These are phyloP conservation scores for Margaritispora aquatica DNA, from an alignment of 495 filamentous ascomycete species.

Conservation along the genomic window DNA sequence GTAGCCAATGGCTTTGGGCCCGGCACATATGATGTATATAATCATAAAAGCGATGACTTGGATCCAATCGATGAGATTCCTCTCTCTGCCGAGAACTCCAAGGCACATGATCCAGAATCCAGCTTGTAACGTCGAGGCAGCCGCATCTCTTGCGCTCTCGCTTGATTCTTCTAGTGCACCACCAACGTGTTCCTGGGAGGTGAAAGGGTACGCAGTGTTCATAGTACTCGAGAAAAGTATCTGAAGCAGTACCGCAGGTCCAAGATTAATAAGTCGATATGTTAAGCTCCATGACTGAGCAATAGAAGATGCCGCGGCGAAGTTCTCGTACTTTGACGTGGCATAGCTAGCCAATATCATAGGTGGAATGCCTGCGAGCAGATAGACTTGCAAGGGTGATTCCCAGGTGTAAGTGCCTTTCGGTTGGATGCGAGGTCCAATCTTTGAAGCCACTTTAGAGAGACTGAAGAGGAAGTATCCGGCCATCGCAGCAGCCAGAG, in stretches of 20 bases:
- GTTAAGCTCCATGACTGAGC: conserved; percentile 8
- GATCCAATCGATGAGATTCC: conserved; percentile 15
- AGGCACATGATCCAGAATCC: conserved; percentile 13
- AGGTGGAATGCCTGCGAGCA: conserved; percentile 12
- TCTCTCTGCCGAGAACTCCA: conserved; percentile 8
- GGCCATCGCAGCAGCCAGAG: conserved; percentile 2
- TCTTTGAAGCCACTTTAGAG: conserved; percentile 11
- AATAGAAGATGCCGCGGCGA: conserved; percentile 2
- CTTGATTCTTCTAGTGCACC: conserved; percentile 16
- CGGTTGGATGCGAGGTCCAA: conserved; percentile 14
- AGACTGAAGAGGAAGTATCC: conserved; percentile 8
- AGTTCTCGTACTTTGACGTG: conserved; percentile 13
- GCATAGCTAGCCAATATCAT: conserved; percentile 13
- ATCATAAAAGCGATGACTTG: conserved; percentile 13
- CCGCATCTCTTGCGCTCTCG: not conserved
- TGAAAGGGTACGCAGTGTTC: conserved; percentile 13
- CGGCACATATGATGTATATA: conserved; percentile 15
- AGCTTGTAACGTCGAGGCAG: conserved; percentile 14
- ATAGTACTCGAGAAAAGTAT: conserved; percentile 9
- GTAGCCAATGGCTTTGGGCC: conserved; percentile 19
- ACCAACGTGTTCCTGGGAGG: conserved; percentile 5
- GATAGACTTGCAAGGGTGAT: conserved; percentile 11
- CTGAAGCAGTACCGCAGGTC: conserved; percentile 6
- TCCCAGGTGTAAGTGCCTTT: conserved; percentile 12
- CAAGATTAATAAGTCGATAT: conserved; percentile 5